Evolutionary conservation across 2,329 filamentous ascomycete genomes (phyloP).

Genomic region (Pseudopithomyces maydicus): DNA sequence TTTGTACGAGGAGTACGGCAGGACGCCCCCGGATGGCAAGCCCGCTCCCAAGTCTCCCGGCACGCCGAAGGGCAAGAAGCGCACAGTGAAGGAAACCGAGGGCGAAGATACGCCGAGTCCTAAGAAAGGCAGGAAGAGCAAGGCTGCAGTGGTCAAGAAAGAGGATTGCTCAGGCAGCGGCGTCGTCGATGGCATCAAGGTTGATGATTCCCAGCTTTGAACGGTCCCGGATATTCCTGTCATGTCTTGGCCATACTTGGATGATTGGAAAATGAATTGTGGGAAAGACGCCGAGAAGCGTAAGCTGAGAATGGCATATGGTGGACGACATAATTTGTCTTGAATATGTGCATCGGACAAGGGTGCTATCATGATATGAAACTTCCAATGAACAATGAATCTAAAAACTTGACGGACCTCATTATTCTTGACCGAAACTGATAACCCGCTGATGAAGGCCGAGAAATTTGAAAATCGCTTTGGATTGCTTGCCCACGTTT

Average conservation of each 20-base stretch:
- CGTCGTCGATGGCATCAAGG: not conserved
- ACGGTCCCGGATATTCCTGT: not conserved
- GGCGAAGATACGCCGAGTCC: slow-evolving; percentile 3
- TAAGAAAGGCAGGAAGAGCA: slow-evolving; percentile 12
- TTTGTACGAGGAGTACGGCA: slow-evolving; percentile 20
- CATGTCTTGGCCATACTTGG: not conserved
- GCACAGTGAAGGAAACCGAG: slow-evolving; percentile 3
- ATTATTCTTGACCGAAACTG: too few species aligned
- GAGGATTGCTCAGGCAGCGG: not conserved
- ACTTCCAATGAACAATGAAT: too few species aligned
- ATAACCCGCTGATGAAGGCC: too few species aligned
- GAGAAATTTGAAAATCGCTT: too few species aligned
- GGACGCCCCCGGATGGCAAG: slow-evolving; percentile 15
- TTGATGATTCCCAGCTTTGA: not conserved
- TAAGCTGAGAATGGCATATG: too few species aligned
- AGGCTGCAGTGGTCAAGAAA: not conserved
- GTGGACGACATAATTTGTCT: too few species aligned
- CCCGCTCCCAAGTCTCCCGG: not conserved
- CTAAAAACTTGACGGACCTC: too few species aligned
- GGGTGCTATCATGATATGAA: too few species aligned
- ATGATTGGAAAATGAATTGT: not conserved
- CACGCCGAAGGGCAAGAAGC: slow-evolving; percentile 17
- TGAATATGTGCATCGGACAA: not conserved
- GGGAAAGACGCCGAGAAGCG: too few species aligned
- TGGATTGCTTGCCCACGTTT: too few species aligned